These are phyloP conservation scores for Colletotrichum aenigma DNA, from an alignment of 2,329 filamentous ascomycete species.

Conservation along the genomic window DNA sequence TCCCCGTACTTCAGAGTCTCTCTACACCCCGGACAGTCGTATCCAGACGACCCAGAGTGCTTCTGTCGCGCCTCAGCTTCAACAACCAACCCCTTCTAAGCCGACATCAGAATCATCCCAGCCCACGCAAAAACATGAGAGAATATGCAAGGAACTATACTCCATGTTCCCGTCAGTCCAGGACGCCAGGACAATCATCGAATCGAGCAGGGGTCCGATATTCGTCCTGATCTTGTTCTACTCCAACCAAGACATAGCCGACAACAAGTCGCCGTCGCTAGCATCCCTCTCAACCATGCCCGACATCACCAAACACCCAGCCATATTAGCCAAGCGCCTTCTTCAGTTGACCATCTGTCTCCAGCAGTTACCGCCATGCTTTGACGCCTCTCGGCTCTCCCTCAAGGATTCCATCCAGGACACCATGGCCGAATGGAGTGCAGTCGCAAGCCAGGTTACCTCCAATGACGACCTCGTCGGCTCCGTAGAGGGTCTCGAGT, in stretches of 20 bases:
- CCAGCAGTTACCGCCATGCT: slow-evolving; percentile 45
- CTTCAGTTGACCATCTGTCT: slow-evolving; percentile 50
- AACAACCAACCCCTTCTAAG: background rate
- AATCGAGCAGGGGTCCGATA: slow-evolving; percentile 26
- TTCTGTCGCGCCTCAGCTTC: slow-evolving; percentile 8
- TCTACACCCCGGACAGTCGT: slow-evolving; percentile 26
- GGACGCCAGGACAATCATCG: background rate
- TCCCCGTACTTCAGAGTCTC: slow-evolving; percentile 37
- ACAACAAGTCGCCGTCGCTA: slow-evolving; percentile 31
- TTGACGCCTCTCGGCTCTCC: slow-evolving; percentile 29
- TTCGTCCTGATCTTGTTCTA: slow-evolving; percentile 31
- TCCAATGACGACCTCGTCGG: slow-evolving; percentile 56
- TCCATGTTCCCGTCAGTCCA: background rate
- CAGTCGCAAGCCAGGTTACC: slow-evolving; percentile 44
- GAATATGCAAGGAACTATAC: slow-evolving; percentile 7
- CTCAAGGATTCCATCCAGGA: slow-evolving; percentile 25
- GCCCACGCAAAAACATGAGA: slow-evolving; percentile 12
- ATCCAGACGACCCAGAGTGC: slow-evolving; percentile 21
- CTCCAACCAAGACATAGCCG: slow-evolving; percentile 31
- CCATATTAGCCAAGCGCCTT: slow-evolving; percentile 50
- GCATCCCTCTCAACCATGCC: slow-evolving; percentile 32
- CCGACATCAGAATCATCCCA: background rate
- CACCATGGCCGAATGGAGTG: slow-evolving; percentile 35
- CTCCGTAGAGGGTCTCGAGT: slow-evolving; percentile 57
- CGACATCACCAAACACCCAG: slow-evolving; percentile 45